A percentile compares a stretch with the other conserved stretches of the same genome.
Evolutionary conservation across 495 filamentous ascomycete species (phyloP).

Genomic region (Aspergillus ostianus): DNA sequence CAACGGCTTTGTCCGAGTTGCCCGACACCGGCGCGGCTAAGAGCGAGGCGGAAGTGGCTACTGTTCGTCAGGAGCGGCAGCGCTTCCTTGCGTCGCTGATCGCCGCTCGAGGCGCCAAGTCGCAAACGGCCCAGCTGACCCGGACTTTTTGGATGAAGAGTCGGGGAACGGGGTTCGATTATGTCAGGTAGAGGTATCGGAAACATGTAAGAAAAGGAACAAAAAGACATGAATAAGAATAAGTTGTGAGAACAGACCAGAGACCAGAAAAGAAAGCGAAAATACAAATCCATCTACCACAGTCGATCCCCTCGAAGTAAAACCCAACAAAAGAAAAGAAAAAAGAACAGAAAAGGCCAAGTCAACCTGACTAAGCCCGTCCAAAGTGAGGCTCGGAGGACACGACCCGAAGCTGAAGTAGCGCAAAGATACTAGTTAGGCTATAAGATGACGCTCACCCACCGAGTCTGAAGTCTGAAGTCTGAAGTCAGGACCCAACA

Average conservation of each 20-base stretch:
- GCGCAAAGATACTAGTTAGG: no score
- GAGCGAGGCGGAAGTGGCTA: not conserved
- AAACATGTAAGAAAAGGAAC: not conserved
- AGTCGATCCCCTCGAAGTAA: not conserved
- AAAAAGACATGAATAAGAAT: not conserved
- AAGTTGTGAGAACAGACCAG: not conserved
- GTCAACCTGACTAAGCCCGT: not conserved
- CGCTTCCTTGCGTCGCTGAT: constrained; percentile 37
- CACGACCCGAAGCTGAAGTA: constrained; percentile 6
- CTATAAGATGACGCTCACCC: no score
- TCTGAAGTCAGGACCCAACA: no score
- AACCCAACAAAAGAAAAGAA: not conserved
- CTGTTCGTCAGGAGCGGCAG: constrained; percentile 28
- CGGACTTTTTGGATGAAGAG: constrained; percentile 70
- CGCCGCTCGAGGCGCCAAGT: constrained; percentile 56
- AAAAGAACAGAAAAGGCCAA: no score
- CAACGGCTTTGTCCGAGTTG: constrained; percentile 47
- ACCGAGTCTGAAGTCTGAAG: no score
- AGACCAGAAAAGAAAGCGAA: not conserved
- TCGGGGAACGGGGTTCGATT: constrained; percentile 65
- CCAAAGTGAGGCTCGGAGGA: constrained; percentile 11
- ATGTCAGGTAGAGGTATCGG: constrained; percentile 40
- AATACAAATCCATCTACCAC: not conserved
- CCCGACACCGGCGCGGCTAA: no score
- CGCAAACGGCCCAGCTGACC: constrained; percentile 58